Evolutionary conservation across 495 filamentous ascomycete species (phyloP).

Genomic region (Penicillium maclennaniae): DNA sequence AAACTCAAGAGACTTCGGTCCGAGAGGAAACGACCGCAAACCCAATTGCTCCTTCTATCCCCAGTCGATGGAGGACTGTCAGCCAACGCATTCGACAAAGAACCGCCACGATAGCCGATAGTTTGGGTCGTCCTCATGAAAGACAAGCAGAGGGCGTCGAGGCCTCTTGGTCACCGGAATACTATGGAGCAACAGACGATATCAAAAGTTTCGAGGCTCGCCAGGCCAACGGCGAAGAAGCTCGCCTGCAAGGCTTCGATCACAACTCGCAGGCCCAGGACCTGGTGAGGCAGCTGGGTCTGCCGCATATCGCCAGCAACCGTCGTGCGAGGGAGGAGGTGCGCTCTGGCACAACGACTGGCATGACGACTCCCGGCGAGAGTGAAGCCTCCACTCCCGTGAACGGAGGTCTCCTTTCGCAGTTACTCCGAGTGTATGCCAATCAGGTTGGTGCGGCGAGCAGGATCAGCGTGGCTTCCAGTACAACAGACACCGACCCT

Average conservation of each 20-base stretch:
- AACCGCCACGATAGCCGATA: conserved; percentile 20
- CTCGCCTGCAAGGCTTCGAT: conserved; percentile 4
- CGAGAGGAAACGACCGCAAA: conserved; percentile 11
- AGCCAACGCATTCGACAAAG: conserved; percentile 21
- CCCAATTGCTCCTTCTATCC: conserved; percentile 7
- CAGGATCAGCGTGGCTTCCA: conserved; percentile 23
- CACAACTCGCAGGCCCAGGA: conserved; percentile 24
- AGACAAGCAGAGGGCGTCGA: conserved; percentile 27
- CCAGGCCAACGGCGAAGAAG: conserved; percentile 17
- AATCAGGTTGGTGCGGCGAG: conserved; percentile 21
- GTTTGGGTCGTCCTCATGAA: conserved; percentile 26
- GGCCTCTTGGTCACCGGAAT: conserved; percentile 21
- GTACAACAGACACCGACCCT: conserved; percentile 14
- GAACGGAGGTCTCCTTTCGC: conserved; percentile 25
- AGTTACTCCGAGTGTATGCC: conserved; percentile 29
- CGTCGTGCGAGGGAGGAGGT: conserved; percentile 6
- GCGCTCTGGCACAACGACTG: conserved; percentile 16
- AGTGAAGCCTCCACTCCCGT: conserved; percentile 15
- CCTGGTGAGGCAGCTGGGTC: conserved; percentile 22
- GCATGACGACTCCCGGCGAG: conserved; percentile 19
- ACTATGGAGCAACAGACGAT: conserved; percentile 30
- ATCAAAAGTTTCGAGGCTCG: conserved; percentile 18
- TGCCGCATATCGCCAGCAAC: conserved; percentile 1
- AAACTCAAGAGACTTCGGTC: not conserved
- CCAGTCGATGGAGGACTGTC: conserved; percentile 21